Conservation (phyloP, 352 stramenopile genomes). For the Thalassiosira mediterranea region DNA sequence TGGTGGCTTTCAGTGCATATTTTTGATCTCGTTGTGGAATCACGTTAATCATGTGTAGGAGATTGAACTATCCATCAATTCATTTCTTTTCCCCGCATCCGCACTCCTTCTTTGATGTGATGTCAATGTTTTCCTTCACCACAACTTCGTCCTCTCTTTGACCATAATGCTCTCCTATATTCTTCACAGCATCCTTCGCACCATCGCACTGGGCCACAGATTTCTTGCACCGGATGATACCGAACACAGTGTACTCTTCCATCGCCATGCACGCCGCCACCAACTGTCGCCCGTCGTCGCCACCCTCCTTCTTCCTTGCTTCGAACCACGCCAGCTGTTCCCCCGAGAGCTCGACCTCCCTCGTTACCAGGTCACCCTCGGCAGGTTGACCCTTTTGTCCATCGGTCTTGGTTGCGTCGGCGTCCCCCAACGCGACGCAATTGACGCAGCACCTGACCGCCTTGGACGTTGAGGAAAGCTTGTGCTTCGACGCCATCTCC, state of each 20-base stretch:
- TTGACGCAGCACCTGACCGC: conserved; percentile 46
- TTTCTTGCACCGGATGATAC: conserved; percentile 45
- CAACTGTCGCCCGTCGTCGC: background rate
- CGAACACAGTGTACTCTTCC: conserved; percentile 45
- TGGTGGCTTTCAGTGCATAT: too few relatives aligned
- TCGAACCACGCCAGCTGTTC: conserved; percentile 29
- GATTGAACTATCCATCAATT: too few relatives aligned
- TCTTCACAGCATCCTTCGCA: conserved; percentile 18
- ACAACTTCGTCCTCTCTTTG: conserved; percentile 17
- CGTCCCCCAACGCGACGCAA: conserved; percentile 40
- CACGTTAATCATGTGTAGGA: too few relatives aligned
- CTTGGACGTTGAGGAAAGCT: conserved; percentile 36
- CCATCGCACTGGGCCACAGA: conserved; percentile 33
- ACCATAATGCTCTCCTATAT: conserved; percentile 21
- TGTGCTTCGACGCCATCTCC: conserved; percentile 31
- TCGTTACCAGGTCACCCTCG: conserved; percentile 1
- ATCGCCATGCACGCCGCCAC: conserved; percentile 16
- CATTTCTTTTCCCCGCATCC: conserved; percentile 9
- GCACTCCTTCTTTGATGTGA: conserved; percentile 10
- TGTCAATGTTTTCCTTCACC: conserved; percentile 22
- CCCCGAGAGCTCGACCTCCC: conserved; percentile 18
- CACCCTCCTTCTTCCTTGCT: background rate
- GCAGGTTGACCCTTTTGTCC: background rate
- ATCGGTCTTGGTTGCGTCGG: background rate
- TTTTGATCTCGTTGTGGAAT: too few relatives aligned